These are phyloP conservation scores for Exophiala mesophila DNA, from an alignment of 2,329 filamentous ascomycete species.

Conservation along the genomic window DNA sequence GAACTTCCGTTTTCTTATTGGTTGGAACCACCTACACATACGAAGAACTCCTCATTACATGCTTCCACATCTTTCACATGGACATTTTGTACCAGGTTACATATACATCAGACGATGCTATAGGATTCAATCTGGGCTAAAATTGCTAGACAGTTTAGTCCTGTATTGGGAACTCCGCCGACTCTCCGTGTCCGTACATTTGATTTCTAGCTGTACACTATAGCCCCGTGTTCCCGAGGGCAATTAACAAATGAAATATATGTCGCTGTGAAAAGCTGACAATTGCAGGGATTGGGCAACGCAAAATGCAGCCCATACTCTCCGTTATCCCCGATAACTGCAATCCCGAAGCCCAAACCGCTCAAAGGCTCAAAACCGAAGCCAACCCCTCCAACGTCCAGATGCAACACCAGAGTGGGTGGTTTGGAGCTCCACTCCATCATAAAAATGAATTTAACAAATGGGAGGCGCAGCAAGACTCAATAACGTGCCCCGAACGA, in stretches of 20 bases:
- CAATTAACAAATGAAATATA: constrained; percentile 24
- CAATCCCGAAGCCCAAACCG: not conserved
- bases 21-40: no score
- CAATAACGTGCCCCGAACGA: no score
- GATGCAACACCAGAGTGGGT: constrained; percentile 12
- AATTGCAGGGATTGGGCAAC: constrained; percentile 12
- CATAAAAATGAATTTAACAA: no score
- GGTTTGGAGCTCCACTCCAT: not conserved
- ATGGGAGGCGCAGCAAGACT: no score
- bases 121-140: no score
- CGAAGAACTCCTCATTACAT: no score
- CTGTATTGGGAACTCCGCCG: not conserved
- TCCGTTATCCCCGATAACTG: not conserved
- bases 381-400: not conserved
- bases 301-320: constrained; percentile 18
- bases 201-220: constrained; percentile 25
- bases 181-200: constrained; percentile 19
- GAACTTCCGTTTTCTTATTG: no score
- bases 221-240: constrained; percentile 12
- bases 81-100: no score
- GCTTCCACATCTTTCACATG: no score
- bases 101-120: no score
- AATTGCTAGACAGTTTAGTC: no score
- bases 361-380: constrained; percentile 4
- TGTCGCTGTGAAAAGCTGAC: constrained; percentile 22